Evolutionary conservation across 495 filamentous ascomycete genomes (phyloP), one percentile per base, ranked within the genome.

Genomic region (Rhypophila decipiens): DNA sequence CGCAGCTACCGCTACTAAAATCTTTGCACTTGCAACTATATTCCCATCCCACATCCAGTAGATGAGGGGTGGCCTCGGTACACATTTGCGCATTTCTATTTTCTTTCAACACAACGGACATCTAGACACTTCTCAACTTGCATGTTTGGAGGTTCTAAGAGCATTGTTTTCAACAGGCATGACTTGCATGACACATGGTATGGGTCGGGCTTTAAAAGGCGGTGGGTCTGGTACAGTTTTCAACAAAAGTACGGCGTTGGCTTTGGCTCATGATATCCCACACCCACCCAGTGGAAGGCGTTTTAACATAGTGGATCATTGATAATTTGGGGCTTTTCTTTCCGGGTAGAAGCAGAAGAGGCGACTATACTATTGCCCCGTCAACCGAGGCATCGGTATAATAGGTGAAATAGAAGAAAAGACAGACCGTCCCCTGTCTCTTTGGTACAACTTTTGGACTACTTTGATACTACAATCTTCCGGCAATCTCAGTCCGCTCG

Each of bases 1-100:
- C n/a, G 31, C 44, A 77, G 73, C 62, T 79, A 79, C 73, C 76
- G 76, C 64, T 79, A 79, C 71, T 79, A 79, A 77, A 51, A 36
- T 39, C 40, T 49, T 42, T 44, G 36, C 38, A 24, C 38, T 24
- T 20, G 19, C 21, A 42, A 43, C 23, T 20, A 22, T 50, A 34
- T 52, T n/a, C 34, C 60, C 49, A 29, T 23, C 42, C 17, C 17
- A 11, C 31, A 34, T 49, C 44, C 31, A 29, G 22, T 45, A 35
- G 56, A 24, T 37, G 31, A 11, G 24, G 20, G 39, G n/a, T 27
- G 42, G 20, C 31, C 47, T 27, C 31, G 33, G 17, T 44, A 42
- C 15, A 47, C 36, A 44, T 19, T 35, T 33, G 50, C 44, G 56
- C 51, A 63, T 61, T 31, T 51, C 44, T 44, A 60, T 64, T 61